Percentiles rank a stretch among this genome's conserved stretches.
These are phyloP conservation scores for Colletotrichum eremochloae DNA, from an alignment of 2,329 filamentous ascomycete species.

Conservation along the genomic window DNA sequence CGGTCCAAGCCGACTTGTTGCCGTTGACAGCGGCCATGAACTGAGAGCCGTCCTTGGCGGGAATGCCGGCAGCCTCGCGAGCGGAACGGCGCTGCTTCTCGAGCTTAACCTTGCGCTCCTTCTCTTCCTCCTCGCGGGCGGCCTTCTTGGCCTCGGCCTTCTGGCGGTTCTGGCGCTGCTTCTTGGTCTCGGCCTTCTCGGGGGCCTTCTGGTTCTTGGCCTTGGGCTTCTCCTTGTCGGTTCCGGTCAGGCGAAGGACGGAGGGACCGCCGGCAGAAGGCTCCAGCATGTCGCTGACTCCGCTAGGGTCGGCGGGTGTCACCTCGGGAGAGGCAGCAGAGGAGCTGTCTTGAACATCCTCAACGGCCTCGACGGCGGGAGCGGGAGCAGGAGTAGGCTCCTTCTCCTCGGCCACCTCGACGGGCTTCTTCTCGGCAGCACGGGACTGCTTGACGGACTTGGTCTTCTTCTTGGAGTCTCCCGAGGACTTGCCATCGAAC, in stretches of 20 bases:
- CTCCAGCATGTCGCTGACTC: slow-evolving; percentile 94
- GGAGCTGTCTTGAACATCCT: slow-evolving; percentile 81
- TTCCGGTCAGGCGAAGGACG: slow-evolving; percentile 82
- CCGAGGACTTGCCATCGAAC: slow-evolving; percentile 65
- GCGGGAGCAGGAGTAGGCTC: slow-evolving; percentile 59
- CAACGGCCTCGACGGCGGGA: slow-evolving; percentile 79
- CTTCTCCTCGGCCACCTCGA: slow-evolving; percentile 73
- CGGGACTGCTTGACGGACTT: slow-evolving; percentile 79
- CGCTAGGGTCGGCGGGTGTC: slow-evolving; percentile 69
- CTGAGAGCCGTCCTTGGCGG: slow-evolving; percentile 82
- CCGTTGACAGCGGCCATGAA: slow-evolving; percentile 63
- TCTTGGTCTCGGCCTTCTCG: slow-evolving; percentile 86
- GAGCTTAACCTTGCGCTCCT: slow-evolving; percentile 79
- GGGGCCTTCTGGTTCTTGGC: slow-evolving; percentile 72
- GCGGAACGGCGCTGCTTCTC: slow-evolving; percentile 89
- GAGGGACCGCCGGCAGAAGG: slow-evolving; percentile 75
- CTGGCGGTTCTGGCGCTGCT: slow-evolving; percentile 91
- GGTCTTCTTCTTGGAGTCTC: slow-evolving; percentile 73
- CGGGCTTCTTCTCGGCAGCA: slow-evolving; percentile 65
- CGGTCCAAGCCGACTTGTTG: slow-evolving; percentile 59
- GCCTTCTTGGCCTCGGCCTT: slow-evolving; percentile 87
- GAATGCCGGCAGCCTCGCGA: slow-evolving; percentile 83
- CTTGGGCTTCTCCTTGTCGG: slow-evolving; percentile 73
- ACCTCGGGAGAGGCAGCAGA: slow-evolving; percentile 75
- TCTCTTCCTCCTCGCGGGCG: slow-evolving; percentile 81